Base-by-base conservation (phyloP, 2,329 filamentous ascomycete species). In the Endocalyx cinctus region DNA sequence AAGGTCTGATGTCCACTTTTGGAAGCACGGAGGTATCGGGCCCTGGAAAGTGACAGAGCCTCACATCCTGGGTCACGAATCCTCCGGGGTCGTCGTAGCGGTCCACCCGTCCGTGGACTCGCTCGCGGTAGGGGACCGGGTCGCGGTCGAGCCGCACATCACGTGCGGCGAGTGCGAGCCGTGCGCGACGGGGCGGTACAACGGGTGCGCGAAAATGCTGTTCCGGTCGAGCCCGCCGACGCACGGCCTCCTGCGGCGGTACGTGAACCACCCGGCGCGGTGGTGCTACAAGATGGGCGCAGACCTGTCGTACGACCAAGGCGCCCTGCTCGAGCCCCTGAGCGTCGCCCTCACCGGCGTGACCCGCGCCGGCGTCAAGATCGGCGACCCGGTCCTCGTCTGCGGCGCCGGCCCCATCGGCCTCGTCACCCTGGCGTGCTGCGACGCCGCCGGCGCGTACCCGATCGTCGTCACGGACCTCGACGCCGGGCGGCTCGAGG, bases 101-200 rank as follows among this genome's bases (percentile, higher is more conserved):
- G n/a, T n/a, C n/a, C 20, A n/a, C 20, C 20, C 20, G n/a, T 23
- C 8, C 20, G n/a, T 23, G 8, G 20, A 23, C n/a, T 8, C 20
- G 20, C n/a, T n/a, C n/a, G n/a, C n/a, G n/a, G n/a, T n/a, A 54
- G 74, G 77, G 8, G 79, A 83, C 48, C 63, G 76, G 20, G 76
- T 84, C 8, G 77, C 79, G 3, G 56, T 83, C 12, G 79, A 83
- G 47, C 76, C 77, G 1, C 76, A 77, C 11, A 71, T 82, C 1
- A 74, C 79, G 0, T 84, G 79, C 47, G 65, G 64, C 6, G 51
- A 58, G 16, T 80, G 77, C 49, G 75, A 71, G 45, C 59, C 74
- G 12, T 80, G 77, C 48, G 51, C 56, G 23, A 66, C 66, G 10
- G 77, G 76, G 5, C 69, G 73, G 4, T 79, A 79, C 47, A 79